Evolutionary conservation across 208 protist genomes (phyloP), one percentile per base, ranked within the genome.

Genomic region (Acanthamoeba castellanii): DNA sequence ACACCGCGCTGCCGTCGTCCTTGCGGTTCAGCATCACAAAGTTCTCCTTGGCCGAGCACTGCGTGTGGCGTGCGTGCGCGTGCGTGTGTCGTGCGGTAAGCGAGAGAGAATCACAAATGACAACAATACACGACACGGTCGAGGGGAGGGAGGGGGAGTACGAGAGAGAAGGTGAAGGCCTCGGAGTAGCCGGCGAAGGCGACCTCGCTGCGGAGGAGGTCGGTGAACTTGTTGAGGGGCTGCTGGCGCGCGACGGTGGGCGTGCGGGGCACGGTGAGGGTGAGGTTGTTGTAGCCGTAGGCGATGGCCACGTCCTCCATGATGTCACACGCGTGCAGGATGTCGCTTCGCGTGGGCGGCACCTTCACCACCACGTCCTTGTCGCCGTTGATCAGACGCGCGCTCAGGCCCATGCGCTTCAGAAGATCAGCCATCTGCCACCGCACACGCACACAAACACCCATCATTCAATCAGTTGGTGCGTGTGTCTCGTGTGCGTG

Each of bases 261-360:
- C 42, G 98, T 98, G 5, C 89, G 90, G 82, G 98, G 98, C 82
- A 98, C 96, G 30, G 96, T 97, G 84, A 97, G 96, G 57, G 95
- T 92, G 42, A 99, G 98, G 94, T 99, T 99, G 95, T 99, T 98
- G 96, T 98, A 99, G 61, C 99, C 99, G 96, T 99, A 99, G 45
- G 98, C 98, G 93, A 99, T 99, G 16, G 98, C 99, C 47, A 99
- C 98, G 97, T 99, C 99, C 96, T 99, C 99, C 96, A 99, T 98
- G 68, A 99, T 96, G 96, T 99, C 99, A 64, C 98, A 98, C 20
- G 96, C 87, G 89, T 99, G 99, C 64, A 99, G 97, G 27, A 99
- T 98, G 96, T 99, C 99, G n/a, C 97, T 95, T 37, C 99, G 98
- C 32, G 98, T 98, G 16, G 98, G 96, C n/a, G 99, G 98, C 55